Evolutionary conservation across 257 asterid species (phyloP), one percentile per base, ranked within the genome.

Genomic region (Gentiana macrophylla): DNA sequence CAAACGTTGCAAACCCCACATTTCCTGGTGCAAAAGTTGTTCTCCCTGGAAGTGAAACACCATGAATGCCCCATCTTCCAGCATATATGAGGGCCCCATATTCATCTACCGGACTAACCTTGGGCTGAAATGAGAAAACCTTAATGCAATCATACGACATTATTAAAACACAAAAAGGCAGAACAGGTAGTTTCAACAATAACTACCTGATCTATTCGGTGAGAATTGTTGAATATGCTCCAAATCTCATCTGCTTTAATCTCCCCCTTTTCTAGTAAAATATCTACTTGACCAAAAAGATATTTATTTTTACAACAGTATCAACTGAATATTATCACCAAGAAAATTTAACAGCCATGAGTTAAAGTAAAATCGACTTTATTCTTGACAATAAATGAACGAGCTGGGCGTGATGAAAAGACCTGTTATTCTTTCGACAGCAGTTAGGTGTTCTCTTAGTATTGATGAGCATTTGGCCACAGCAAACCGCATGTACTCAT

Each of bases 21-120:
- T 91, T 91, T 62, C 98, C 98, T 49, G 98, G 98, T 50, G 96
- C 89, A 78, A 87, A 91, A 24, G 98, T 91, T 56, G 84, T 95
- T 75, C 96, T 91, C 73, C 98, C 98, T 45, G 98, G 98, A 72
- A 91, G 86, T 33, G 96, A 84, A 67, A 88, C 79, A 33, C 98
- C 98, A 49, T 79, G 88, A 66, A 84, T 61, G 55, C 96, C 98
- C 98, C 98, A 91, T 53, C 96, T 83, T 72, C 98, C 98, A 37
- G 86, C 88, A 71, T 83, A 69, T 53, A 87, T 43, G 37, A 91
- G 80, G 59, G 94, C 92, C 33, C 96, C 98, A 55, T 84, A 84
- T 73, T 91, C 98, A 80, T 91, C 95, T 56, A 87, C 65, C 52
- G 77, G 80, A 68, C 76, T 72, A 71, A 91, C 84, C 54, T 78